phyloP scores from a whole-genome alignment of 805 yeast genomes.

The Sugiyamaella smithiae region DNA sequence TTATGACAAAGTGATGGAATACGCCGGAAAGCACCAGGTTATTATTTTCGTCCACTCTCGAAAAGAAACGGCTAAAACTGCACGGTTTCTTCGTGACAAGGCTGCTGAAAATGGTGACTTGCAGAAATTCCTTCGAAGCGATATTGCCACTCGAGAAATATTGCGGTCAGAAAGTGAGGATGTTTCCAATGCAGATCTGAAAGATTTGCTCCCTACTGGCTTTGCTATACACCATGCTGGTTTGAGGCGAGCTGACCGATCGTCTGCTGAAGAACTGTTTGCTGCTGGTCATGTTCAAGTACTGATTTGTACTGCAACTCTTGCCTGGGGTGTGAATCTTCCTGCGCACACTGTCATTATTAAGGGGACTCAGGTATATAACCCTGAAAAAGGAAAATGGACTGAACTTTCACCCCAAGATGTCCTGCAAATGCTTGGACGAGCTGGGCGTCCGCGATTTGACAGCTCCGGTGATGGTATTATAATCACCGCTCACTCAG shows the following conservation, averaged over 20 bases:
- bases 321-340: conserved; percentile 96
- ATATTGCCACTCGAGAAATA: conserved; percentile 60
- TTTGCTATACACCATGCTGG: conserved; percentile 95
- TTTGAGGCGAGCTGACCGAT: conserved; percentile 65
- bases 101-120: conserved; percentile 54
- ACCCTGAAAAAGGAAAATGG: conserved; percentile 90
- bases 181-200: conserved; percentile 52
- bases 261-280: conserved; percentile 77
- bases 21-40: conserved; percentile 66
- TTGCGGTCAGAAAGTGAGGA: conserved; percentile 60
- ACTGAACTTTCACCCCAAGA: conserved; percentile 92
- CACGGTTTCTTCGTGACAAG: conserved; percentile 65
- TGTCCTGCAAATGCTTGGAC: conserved; percentile 93
- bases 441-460: conserved; percentile 96
- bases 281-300: conserved; percentile 85
- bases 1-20: conserved; percentile 70
- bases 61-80: conserved; percentile 85
- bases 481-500: conserved; percentile 82
- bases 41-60: conserved; percentile 92
- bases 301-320: conserved; percentile 84
- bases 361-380: conserved; percentile 90
- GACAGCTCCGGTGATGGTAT: conserved; percentile 93
- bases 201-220: conserved; percentile 63
- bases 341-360: conserved; percentile 95
- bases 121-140: conserved; percentile 44